Evolutionary conservation across 2,329 filamentous ascomycete species (phyloP).

Genomic region (Aspergillus eucalypticola): DNA sequence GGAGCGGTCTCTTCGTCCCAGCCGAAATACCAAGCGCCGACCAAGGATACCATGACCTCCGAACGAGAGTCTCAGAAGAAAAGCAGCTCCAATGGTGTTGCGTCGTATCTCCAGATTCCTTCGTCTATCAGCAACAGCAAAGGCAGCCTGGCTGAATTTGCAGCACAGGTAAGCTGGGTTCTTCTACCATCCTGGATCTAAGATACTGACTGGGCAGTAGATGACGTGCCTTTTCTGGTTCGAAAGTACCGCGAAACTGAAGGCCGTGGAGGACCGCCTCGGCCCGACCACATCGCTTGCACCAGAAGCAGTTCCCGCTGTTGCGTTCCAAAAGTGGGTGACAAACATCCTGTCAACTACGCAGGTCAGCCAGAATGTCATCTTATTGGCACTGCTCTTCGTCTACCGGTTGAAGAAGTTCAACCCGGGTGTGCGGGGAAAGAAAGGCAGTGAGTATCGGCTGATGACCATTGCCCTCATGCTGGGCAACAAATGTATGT

Average conservation of each 20-base stretch:
- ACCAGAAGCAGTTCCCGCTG: slow-evolving; percentile 71
- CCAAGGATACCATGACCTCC: slow-evolving; percentile 23
- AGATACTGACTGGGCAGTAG: slow-evolving; percentile 48
- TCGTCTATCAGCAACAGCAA: slow-evolving; percentile 72
- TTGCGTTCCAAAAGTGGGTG: slow-evolving; percentile 91
- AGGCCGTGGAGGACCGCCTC: slow-evolving; percentile 65
- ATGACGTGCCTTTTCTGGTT: slow-evolving; percentile 99
- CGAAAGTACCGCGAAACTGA: slow-evolving; percentile 77
- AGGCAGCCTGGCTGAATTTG: slow-evolving; percentile 78
- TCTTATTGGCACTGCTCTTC: slow-evolving; percentile 84
- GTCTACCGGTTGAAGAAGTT: slow-evolving; percentile 89
- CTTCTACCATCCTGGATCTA: background rate
- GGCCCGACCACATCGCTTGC: slow-evolving; percentile 58
- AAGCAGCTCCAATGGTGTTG: slow-evolving; percentile 40
- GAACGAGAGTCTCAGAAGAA: slow-evolving; percentile 30
- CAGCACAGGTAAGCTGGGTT: slow-evolving; percentile 64
- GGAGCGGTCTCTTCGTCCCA: slow-evolving; percentile 27
- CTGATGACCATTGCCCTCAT: slow-evolving; percentile 92
- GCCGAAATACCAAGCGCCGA: slow-evolving; percentile 25
- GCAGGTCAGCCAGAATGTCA: slow-evolving; percentile 94
- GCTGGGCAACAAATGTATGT: slow-evolving; percentile 90
- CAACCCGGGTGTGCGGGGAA: slow-evolving; percentile 86
- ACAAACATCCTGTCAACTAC: slow-evolving; percentile 87
- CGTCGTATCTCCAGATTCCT: slow-evolving; percentile 67
- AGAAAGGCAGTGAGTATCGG: slow-evolving; percentile 88